Evolutionary conservation across 345 rosid species (phyloP).

Genomic region (Citrus reticulata): DNA sequence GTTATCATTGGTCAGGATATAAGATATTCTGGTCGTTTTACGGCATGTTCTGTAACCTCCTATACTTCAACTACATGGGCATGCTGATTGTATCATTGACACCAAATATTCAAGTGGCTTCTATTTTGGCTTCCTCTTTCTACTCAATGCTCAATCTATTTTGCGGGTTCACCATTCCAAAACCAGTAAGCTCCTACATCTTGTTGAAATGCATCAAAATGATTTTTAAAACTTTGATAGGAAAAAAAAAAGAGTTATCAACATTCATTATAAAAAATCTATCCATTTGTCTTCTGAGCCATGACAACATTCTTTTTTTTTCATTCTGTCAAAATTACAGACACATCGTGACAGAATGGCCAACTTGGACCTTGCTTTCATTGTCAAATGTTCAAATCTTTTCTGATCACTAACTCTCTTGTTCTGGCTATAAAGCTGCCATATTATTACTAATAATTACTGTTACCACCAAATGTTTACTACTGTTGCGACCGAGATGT

Average conservation of each 20-base stretch:
- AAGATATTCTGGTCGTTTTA: constrained; percentile 35
- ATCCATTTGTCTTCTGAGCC: background rate
- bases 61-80: constrained; percentile 31
- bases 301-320: too few species aligned
- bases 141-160: constrained; percentile 29
- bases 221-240: too few species aligned
- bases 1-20: constrained; percentile 29
- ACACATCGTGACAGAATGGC: too few species aligned
- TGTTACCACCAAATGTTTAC: too few species aligned
- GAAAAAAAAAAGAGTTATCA: too few species aligned
- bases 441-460: too few species aligned
- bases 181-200: constrained; percentile 17
- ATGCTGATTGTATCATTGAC: constrained; percentile 34
- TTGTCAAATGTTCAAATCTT: too few species aligned
- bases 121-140: constrained; percentile 27
- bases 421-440: too few species aligned
- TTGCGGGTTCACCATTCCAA: constrained; percentile 32
- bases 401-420: too few species aligned
- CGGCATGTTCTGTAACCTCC: constrained; percentile 21
- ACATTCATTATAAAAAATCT: background rate
- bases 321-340: too few species aligned
- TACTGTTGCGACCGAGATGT: too few species aligned
- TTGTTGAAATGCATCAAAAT: background rate
- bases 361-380: too few species aligned
- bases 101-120: constrained; percentile 30